phyloP scores from a whole-genome alignment of 1,284 basidiomycete species.

The Sporisorium graminicola region DNA sequence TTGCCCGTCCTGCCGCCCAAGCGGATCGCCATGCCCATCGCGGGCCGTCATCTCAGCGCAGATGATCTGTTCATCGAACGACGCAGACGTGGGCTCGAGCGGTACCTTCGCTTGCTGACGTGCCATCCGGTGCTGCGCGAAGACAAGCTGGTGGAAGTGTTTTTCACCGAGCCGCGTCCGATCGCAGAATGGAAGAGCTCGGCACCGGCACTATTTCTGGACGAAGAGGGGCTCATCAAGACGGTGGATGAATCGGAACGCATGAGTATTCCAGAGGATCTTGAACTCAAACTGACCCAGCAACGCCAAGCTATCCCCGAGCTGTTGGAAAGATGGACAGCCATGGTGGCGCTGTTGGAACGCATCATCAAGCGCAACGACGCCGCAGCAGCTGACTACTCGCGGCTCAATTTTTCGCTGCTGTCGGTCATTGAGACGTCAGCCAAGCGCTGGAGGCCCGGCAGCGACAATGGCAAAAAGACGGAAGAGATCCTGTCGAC shows the following conservation, averaged over 20 bases:
- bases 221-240: constrained; percentile 47
- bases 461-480: constrained; percentile 32
- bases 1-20: constrained; percentile 55
- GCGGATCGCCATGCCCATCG: constrained; percentile 47
- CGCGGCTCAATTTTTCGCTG: constrained; percentile 48
- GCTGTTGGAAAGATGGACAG: constrained; percentile 46
- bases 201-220: constrained; percentile 46
- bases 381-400: constrained; percentile 50
- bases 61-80: constrained; percentile 52
- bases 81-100: constrained; percentile 43
- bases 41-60: constrained; percentile 44
- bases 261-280: constrained; percentile 51
- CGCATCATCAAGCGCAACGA: constrained; percentile 50
- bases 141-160: constrained; percentile 49
- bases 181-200: constrained; percentile 43
- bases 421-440: constrained; percentile 43
- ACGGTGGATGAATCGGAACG: constrained; percentile 43
- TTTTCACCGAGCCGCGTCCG: constrained; percentile 41
- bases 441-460: constrained; percentile 45
- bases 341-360: constrained; percentile 49
- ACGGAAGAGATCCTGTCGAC: constrained; percentile 41
- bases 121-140: constrained; percentile 47
- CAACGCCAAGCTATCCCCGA: constrained; percentile 45
- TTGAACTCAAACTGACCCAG: constrained; percentile 46
- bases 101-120: constrained; percentile 44